Conservation (phyloP, 495 filamentous ascomycete species). For the Podospora pseudoanserina region DNA sequence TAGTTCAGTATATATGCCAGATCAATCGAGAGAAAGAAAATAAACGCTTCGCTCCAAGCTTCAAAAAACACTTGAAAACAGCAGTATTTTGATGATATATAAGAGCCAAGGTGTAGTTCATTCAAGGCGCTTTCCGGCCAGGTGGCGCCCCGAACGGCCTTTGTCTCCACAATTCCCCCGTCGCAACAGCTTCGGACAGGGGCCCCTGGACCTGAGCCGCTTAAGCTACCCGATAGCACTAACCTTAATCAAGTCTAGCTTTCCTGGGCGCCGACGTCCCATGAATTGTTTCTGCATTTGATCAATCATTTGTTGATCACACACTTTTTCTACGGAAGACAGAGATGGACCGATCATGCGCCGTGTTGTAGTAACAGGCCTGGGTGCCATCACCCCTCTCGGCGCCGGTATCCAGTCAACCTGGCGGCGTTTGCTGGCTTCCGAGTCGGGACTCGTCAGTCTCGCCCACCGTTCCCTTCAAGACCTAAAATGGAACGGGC, state of each 20-base stretch:
- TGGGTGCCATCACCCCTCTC: conserved; percentile 88
- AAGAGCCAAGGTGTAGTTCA: conserved; percentile 9
- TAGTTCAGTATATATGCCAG: too few relatives aligned
- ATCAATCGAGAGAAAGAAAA: too few relatives aligned
- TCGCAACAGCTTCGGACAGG: neutral
- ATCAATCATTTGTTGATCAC: neutral
- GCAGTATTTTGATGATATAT: neutral
- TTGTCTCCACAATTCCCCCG: conserved; percentile 9
- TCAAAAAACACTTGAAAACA: neutral
- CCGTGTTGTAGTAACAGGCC: conserved; percentile 90
- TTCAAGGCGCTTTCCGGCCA: conserved; percentile 22
- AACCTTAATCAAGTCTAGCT: neutral
- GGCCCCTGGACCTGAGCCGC: neutral
- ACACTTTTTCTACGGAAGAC: neutral
- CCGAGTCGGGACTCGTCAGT: conserved; percentile 75
- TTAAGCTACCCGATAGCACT: neutral
- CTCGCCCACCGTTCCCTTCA: conserved; percentile 45
- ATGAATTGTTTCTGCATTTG: conserved; percentile 1
- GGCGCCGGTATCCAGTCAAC: conserved; percentile 74
- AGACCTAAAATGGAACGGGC: conserved; percentile 53
- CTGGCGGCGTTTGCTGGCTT: conserved; percentile 77
- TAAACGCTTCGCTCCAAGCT: too few relatives aligned
- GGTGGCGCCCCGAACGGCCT: conserved; percentile 13
- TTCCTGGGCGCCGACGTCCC: neutral
- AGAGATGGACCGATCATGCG: conserved; percentile 56